A percentile compares a stretch with the other conserved stretches of the same genome.
Evolutionary conservation across 116 monocot genomes (phyloP).

Genomic region (Thalassia testudinum): DNA sequence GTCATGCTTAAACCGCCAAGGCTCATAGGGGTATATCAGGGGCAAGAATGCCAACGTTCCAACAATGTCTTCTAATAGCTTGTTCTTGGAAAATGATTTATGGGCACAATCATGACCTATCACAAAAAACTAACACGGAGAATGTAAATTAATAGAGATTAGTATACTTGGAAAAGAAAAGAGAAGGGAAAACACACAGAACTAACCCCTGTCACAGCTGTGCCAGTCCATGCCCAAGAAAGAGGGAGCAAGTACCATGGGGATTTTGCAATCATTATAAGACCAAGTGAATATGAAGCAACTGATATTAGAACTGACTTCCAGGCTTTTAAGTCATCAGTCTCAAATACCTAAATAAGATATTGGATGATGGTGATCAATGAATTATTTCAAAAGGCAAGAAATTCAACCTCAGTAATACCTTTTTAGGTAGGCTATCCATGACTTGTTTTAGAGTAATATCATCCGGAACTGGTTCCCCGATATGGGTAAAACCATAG

Average conservation of each 20-base stretch:
- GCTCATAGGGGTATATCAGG: slow-evolving; percentile 94
- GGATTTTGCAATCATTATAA: slow-evolving; percentile 54
- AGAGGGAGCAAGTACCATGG: slow-evolving; percentile 91
- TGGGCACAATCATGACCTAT: slow-evolving; percentile 99
- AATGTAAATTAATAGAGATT: neutral
- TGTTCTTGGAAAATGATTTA: slow-evolving; percentile 91
- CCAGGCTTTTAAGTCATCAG: slow-evolving; percentile 89
- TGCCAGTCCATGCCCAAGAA: slow-evolving; percentile 98
- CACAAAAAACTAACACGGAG: slow-evolving; percentile 73
- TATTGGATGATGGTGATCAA: neutral
- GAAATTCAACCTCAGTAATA: neutral
- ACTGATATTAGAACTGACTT: slow-evolving; percentile 75
- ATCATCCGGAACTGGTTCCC: slow-evolving; percentile 60
- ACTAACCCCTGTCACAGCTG: slow-evolving; percentile 86
- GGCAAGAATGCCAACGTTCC: slow-evolving; percentile 93
- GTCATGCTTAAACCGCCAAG: slow-evolving; percentile 96
- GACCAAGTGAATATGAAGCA: slow-evolving; percentile 66
- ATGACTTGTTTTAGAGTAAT: slow-evolving; percentile 71
- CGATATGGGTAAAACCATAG: slow-evolving; percentile 89
- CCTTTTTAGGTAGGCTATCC: slow-evolving; percentile 77
- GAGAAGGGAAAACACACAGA: neutral
- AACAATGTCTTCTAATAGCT: slow-evolving; percentile 81
- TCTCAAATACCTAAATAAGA: slow-evolving; percentile 74
- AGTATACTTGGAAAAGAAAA: neutral
- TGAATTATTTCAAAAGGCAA: neutral